Base-by-base conservation (phyloP, 1,139 yeast genomes). In the Maudiozyma humilis region DNA sequence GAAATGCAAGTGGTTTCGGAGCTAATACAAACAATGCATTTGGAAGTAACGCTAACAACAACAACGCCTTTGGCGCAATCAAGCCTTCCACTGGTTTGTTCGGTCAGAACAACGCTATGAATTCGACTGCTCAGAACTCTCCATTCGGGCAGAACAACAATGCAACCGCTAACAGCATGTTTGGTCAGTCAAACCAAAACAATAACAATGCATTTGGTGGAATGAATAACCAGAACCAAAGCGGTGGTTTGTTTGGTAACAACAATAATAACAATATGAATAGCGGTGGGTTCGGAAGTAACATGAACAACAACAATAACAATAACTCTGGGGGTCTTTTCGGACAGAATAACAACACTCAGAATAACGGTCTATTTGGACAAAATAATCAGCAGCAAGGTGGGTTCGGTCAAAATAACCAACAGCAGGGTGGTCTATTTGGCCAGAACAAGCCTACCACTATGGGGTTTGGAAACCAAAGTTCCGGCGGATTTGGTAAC, bases 111-210 rank as follows among this genome's bases (percentile, higher is more conserved):
- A 36, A 43, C 20, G 36, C 4, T 16, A 33, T 15, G 6, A 32
- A 10, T 25, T 32, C 32, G 17, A 17, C 20, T 36, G 13, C 40
- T 14, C 8, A 32, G 12, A 37, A 32, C 1, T 16, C 27, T 16
- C 31, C 38, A 47, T 48, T 38, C 63, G 69, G 41, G 70, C 71
- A 34, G 15, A 38, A 31, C 19, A 44, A 29, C 18, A 68, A 65
- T 49, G 73, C 72, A 32, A 73, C 70, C 67, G 56, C 70, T 67
- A 23, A 36, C 15, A 14, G 20, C 10, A 46, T 62, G 41, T 60
- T 63, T 51, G 66, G 67, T 12, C 54, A 50, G n/a, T n/a, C 7
- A 2, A 27, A 25, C 17, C 16, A 15, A 14, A 31, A 5, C n/a
- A 31, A 31, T 31, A 31, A 15, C 17, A 14, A 6, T 31, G 36